Base-by-base conservation (phyloP, 352 stramenopile genomes). In the Globisporangium nodosum region DNA sequence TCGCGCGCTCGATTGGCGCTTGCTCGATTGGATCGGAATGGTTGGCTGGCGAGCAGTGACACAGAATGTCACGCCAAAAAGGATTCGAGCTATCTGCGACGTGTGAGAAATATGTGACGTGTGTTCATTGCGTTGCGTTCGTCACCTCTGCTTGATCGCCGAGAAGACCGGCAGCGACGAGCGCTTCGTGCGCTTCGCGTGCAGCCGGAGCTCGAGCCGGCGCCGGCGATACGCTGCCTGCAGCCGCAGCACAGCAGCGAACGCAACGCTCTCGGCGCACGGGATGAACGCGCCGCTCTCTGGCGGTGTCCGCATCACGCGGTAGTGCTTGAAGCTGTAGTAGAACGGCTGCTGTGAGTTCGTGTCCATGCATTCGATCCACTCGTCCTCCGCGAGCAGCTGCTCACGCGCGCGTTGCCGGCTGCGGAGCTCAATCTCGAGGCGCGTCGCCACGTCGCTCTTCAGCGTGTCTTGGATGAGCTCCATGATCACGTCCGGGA, bases 291-390 rank as follows among this genome's bases (percentile, higher is more conserved):
- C 73, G 18, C 74, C 75, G 35, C 70, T 79, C 15, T 64, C 56
- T 2, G 80, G 80, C 11, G 70, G 69, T 24, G 51, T 61, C 13
- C 63, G 56, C 27, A 71, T 71, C 24, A 86, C 45, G 24, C 70
- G 69, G 61, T 78, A 83, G 64, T 84, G 67, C 52, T 65, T 61
- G 35, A 88, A 59, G 59, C 76, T 88, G 66, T 90, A 90, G 65
- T 88, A 90, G 65, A 75, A 88, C 9, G 54, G 66, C n/a, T 65
- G 64, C 52, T 72, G 60, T 21, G 74, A 75, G 49, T 57, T 61
- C 7, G 50, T 49, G 49, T 90, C 73, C 4, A 76, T 35, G 63
- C 77, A 90, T 49, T 90, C 71, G 48, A 90, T 63, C 80, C 80
- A 90, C 52, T 85, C 62, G 33, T 90, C 79, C 52, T 88, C 76